These are phyloP conservation scores for Pulchroboletus neoregius DNA, from an alignment of 1,284 basidiomycete species.

Conservation along the genomic window DNA sequence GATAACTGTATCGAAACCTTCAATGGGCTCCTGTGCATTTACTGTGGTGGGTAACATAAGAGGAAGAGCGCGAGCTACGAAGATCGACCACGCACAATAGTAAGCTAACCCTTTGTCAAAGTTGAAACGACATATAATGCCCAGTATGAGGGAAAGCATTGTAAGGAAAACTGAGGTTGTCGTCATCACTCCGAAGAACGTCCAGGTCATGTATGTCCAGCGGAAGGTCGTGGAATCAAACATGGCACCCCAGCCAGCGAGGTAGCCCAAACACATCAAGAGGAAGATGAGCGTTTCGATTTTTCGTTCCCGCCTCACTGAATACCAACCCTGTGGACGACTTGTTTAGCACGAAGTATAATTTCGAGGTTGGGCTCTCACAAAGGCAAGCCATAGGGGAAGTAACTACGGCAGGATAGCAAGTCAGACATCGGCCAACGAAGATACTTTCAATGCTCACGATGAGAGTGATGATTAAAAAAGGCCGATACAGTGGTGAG, in stretches of 20 bases:
- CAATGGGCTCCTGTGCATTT: slow-evolving; percentile 48
- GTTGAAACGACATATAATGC: slow-evolving; percentile 63
- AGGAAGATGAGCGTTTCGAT: slow-evolving; percentile 61
- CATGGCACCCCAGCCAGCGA: slow-evolving; percentile 67
- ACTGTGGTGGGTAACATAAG: slow-evolving; percentile 38
- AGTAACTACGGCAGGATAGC: slow-evolving; percentile 45
- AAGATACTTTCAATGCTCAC: slow-evolving; percentile 40
- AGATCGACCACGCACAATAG: slow-evolving; percentile 49
- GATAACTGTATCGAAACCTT: slow-evolving; percentile 39
- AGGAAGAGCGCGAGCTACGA: neutral
- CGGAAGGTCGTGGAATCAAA: slow-evolving; percentile 68
- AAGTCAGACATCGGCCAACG: slow-evolving; percentile 9
- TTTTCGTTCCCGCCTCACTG: slow-evolving; percentile 62
- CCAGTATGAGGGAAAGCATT: slow-evolving; percentile 52
- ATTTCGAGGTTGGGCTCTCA: slow-evolving; percentile 30
- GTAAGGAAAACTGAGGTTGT: slow-evolving; percentile 56
- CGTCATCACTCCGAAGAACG: slow-evolving; percentile 66
- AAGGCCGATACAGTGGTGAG: slow-evolving; percentile 48
- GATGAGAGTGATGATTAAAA: slow-evolving; percentile 53
- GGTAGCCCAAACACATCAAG: slow-evolving; percentile 52
- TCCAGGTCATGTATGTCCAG: slow-evolving; percentile 71
- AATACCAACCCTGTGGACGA: slow-evolving; percentile 61
- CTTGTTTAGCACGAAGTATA: slow-evolving; percentile 12
- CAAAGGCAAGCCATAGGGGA: slow-evolving; percentile 62
- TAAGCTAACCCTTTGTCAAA: slow-evolving; percentile 69